Evolutionary conservation across 2,329 filamentous ascomycete species (phyloP), one percentile per base, ranked within the genome.

Genomic region (Eutypella sp.): DNA sequence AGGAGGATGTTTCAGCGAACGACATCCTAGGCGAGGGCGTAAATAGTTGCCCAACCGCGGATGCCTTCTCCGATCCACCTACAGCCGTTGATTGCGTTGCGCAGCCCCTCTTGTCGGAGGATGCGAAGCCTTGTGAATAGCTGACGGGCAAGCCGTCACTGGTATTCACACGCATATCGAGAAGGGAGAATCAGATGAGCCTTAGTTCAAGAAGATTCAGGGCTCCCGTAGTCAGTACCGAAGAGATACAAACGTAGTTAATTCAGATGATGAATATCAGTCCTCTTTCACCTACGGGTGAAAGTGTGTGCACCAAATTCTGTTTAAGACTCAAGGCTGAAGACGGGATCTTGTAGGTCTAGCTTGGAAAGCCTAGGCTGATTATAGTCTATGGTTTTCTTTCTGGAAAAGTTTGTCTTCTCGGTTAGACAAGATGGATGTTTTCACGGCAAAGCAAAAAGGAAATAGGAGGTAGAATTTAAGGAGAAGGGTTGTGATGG

Each of bases 81-180:
- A n/a, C n/a, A n/a, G n/a, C 49, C 23, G 48, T 46, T 56, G 56
- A 51, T 58, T 59, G 59, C 31, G 57, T 56, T 27, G 54, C 41
- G 51, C 48, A 54, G 51, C 50, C 43, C 41, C 40, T 39, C 19
- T 39, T 19, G 52, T 40, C 40, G 44, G 33, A 45, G 24, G 42
- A 50, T 49, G 39, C 41, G n/a, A 44, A 38, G 38, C 18, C 31
- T 25, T 40, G 50, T 43, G 53, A 34, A 41, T 50, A 51, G 41
- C 40, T 49, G 53, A 54, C 55, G 55, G 56, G 46, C 53, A 56
- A 51, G 49, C 53, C 54, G 58, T 53, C 51, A 44, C 44, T 47
- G 40, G 48, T 48, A 8, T 40, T 45, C 31, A 41, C 43, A 34
- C 50, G 47, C 61, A 63, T 63, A 22, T 41, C 47, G 50, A 42